phyloP scores from a whole-genome alignment of 2,329 filamentous ascomycete species.

The Xylaria sp. region DNA sequence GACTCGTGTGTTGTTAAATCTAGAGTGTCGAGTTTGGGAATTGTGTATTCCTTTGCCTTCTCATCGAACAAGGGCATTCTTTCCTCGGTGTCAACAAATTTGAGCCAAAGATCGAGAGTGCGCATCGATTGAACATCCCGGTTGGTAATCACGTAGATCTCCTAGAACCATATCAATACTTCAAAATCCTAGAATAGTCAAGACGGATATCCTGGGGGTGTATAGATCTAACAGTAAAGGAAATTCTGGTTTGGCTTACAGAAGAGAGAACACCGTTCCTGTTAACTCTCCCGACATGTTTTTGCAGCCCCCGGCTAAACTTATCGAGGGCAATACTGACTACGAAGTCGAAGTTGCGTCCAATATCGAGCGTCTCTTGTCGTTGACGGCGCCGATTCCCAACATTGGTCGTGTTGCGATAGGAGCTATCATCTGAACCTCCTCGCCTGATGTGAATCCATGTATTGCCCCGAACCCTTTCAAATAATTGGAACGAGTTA shows the following conservation, averaged over 20 bases:
- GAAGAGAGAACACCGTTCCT: slow-evolving; percentile 11
- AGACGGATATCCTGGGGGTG: background rate
- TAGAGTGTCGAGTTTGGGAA: background rate
- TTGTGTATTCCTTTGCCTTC: slow-evolving; percentile 10
- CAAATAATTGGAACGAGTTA: slow-evolving; percentile 13
- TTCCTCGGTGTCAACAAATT: slow-evolving; percentile 12
- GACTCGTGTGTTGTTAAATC: background rate
- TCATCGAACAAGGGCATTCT: slow-evolving; percentile 18
- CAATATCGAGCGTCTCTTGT: slow-evolving; percentile 11
- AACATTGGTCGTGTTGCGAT: slow-evolving; percentile 2
- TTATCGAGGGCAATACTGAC: slow-evolving; percentile 13
- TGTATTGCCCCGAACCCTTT: slow-evolving; percentile 6
- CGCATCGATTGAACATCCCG: slow-evolving; percentile 15
- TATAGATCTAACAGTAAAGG: background rate
- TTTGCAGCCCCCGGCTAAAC: slow-evolving; percentile 7
- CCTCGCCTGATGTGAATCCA: slow-evolving; percentile 19
- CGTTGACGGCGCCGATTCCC: slow-evolving; percentile 7
- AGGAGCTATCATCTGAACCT: slow-evolving; percentile 14
- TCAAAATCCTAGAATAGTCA: background rate
- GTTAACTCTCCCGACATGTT: slow-evolving; percentile 13
- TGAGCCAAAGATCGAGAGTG: slow-evolving; percentile 14
- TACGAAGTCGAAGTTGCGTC: slow-evolving; percentile 15
- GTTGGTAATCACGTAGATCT: slow-evolving; percentile 19
- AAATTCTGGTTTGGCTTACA: slow-evolving; percentile 6
- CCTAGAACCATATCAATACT: background rate